Percentiles rank a stretch among this genome's conserved stretches.
Evolutionary conservation across 495 filamentous ascomycete species (phyloP).

Genomic region (Aspergillus sclerotioniger): DNA sequence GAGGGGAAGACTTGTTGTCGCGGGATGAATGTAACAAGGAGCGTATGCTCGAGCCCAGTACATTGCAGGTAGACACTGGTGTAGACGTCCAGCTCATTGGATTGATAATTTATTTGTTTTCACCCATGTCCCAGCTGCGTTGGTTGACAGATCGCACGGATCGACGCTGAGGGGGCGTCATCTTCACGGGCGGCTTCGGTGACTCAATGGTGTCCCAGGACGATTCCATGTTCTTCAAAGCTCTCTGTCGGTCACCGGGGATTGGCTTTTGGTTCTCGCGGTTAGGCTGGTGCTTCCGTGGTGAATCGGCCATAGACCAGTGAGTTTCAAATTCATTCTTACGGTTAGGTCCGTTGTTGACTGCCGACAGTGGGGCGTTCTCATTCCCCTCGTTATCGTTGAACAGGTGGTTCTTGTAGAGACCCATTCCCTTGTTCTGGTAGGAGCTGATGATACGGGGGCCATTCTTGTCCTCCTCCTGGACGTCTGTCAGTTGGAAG

Average conservation of each 20-base stretch:
- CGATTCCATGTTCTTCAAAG: slow-evolving; percentile 61
- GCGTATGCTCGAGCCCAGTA: background rate
- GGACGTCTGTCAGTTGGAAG: slow-evolving; percentile 64
- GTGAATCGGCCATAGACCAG: slow-evolving; percentile 65
- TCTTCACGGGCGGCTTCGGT: slow-evolving; percentile 43
- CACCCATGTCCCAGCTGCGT: slow-evolving; percentile 18
- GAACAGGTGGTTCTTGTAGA: slow-evolving; percentile 76
- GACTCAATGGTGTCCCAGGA: slow-evolving; percentile 64
- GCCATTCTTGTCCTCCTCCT: slow-evolving; percentile 21
- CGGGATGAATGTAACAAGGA: background rate
- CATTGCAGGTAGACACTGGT: background rate
- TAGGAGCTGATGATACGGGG: slow-evolving; percentile 41
- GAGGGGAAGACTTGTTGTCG: background rate
- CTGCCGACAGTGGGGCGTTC: slow-evolving; percentile 50
- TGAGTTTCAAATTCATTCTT: slow-evolving; percentile 70
- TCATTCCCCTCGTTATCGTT: slow-evolving; percentile 47
- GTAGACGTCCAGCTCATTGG: background rate
- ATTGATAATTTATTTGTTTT: slow-evolving; percentile 6
- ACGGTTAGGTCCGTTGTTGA: slow-evolving; percentile 65
- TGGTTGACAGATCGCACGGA: slow-evolving; percentile 20
- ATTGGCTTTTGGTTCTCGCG: slow-evolving; percentile 58
- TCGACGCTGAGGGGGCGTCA: slow-evolving; percentile 20
- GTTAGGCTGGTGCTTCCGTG: slow-evolving; percentile 35
- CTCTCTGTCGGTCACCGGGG: slow-evolving; percentile 33
- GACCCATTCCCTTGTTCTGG: slow-evolving; percentile 61